These are phyloP conservation scores for Aleurites moluccanus DNA, from an alignment of 441 rosid species.

Conservation along the genomic window DNA sequence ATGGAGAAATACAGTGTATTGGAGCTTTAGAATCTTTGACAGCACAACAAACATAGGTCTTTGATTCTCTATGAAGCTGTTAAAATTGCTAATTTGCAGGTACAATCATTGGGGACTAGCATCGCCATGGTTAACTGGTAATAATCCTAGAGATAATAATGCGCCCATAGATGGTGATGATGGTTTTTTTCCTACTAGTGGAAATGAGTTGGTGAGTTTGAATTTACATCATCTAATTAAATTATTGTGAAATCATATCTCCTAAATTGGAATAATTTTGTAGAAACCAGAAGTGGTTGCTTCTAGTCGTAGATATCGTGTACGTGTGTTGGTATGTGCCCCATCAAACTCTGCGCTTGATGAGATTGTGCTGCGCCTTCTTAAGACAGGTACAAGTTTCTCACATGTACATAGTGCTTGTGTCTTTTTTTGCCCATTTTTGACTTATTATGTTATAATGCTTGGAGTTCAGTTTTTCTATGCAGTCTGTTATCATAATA, in stretches of 20 bases:
- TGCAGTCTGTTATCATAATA: constrained; percentile 7
- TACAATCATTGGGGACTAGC: constrained; percentile 72
- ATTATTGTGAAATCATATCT: constrained; percentile 6
- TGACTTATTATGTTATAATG: constrained; percentile 2
- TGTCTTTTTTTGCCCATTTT: constrained; percentile 16
- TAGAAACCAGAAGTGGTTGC: constrained; percentile 91
- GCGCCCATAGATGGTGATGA: constrained; percentile 89
- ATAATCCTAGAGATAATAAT: constrained; percentile 76
- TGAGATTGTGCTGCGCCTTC: constrained; percentile 88
- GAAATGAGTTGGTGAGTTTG: constrained; percentile 78
- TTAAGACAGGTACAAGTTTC: constrained; percentile 59
- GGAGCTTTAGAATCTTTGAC: neutral
- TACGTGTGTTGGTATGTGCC: constrained; percentile 90
- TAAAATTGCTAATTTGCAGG: constrained; percentile 41
- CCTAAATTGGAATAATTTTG: constrained; percentile 22
- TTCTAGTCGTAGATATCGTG: constrained; percentile 66
- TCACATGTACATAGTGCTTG: constrained; percentile 2
- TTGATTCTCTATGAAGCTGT: constrained; percentile 15
- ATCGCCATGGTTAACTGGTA: constrained; percentile 81
- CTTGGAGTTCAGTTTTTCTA: neutral
- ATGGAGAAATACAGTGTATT: neutral
- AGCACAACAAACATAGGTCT: neutral
- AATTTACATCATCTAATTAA: constrained; percentile 19
- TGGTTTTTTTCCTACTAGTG: constrained; percentile 86
- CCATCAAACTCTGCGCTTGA: constrained; percentile 99